Percentiles rank a stretch among this genome's conserved stretches.
These are phyloP conservation scores for Cardamine chenopodiifolia DNA, from an alignment of 345 rosid species.

Conservation along the genomic window DNA sequence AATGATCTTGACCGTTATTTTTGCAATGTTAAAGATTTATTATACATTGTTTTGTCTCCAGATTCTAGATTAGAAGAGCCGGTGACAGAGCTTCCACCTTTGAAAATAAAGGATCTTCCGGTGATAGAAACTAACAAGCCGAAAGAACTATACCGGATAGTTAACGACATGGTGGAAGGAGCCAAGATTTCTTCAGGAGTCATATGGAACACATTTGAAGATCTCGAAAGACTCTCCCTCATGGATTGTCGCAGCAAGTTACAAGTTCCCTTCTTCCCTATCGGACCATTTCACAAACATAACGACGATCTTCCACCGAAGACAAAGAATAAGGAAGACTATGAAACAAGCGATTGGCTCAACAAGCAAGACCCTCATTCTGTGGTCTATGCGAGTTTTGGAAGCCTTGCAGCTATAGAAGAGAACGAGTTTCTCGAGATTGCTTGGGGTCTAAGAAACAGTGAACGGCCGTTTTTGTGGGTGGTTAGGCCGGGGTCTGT, in stretches of 20 bases:
- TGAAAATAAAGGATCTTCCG: constrained; percentile 56
- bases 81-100: constrained; percentile 48
- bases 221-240: constrained; percentile 49
- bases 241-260: constrained; percentile 24
- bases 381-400: constrained; percentile 66
- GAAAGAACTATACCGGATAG: constrained; percentile 4
- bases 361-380: constrained; percentile 50
- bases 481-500: constrained; percentile 57
- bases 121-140: constrained; percentile 26
- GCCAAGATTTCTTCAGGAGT: constrained; percentile 51
- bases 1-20: background rate
- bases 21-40: background rate
- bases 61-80: constrained; percentile 47
- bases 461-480: constrained; percentile 63
- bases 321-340: constrained; percentile 32
- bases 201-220: constrained; percentile 59
- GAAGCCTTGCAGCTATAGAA: constrained; percentile 51
- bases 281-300: constrained; percentile 59
- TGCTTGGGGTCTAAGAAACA: constrained; percentile 58
- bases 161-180: constrained; percentile 31
- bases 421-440: constrained; percentile 52
- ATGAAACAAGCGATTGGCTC: constrained; percentile 55
- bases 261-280: constrained; percentile 46
- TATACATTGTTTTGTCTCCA: background rate
- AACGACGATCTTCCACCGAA: constrained; percentile 34